Evolutionary conservation across 108 stramenopile genomes (phyloP).

Genomic region (Hondaea fermentalgiana): DNA sequence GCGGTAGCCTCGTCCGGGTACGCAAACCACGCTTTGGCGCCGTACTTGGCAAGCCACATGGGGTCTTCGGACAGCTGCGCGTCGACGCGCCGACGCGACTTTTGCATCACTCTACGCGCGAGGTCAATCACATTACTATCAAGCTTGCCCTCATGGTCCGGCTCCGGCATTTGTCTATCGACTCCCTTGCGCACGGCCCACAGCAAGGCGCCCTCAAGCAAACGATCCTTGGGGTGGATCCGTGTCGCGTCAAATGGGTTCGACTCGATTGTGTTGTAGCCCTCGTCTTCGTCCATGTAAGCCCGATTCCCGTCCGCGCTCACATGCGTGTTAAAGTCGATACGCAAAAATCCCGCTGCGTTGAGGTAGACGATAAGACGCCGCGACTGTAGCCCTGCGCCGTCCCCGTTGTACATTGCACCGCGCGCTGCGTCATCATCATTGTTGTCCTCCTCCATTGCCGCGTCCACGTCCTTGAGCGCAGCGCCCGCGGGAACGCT

Average conservation of each 20-base stretch:
- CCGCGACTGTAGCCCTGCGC: constrained; percentile 37
- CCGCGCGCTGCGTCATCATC: background rate
- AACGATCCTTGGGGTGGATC: constrained; percentile 75
- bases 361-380: constrained; percentile 79
- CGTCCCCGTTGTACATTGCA: background rate
- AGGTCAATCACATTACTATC: background rate
- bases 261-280: background rate
- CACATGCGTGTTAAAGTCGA: constrained; percentile 21
- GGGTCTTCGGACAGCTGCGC: background rate
- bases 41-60: background rate
- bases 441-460: constrained; percentile 49
- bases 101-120: background rate
- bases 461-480: constrained; percentile 52
- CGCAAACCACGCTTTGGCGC: background rate
- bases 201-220: constrained; percentile 39
- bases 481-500: constrained; percentile 59
- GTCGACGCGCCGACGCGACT: background rate
- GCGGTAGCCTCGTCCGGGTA: background rate
- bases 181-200: constrained; percentile 72
- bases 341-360: constrained; percentile 70
- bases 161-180: background rate
- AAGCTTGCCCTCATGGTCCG: constrained; percentile 9
- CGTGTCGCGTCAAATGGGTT: constrained; percentile 79
- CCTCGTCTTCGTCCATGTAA: background rate
- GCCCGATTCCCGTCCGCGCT: background rate